phyloP scores from a whole-genome alignment of 2,329 filamentous ascomycete genomes.

The Capronia americana region DNA sequence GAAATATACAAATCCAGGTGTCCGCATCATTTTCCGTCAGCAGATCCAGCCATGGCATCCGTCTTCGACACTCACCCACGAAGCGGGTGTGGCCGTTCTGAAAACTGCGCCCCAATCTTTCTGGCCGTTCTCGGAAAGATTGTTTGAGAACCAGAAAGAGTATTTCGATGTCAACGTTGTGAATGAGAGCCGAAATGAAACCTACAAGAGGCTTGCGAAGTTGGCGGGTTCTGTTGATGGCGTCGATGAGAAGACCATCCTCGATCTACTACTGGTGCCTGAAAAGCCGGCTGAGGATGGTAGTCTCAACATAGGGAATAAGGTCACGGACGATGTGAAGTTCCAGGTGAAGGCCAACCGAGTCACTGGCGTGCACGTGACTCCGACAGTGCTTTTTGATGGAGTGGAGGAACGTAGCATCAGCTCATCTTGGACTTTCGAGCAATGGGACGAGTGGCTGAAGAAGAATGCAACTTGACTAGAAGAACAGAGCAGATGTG shows the following conservation, averaged over 20 bases:
- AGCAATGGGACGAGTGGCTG: slow-evolving; percentile 88
- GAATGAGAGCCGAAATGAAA: slow-evolving; percentile 81
- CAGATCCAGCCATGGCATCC: slow-evolving; percentile 97
- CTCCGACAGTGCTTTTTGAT: slow-evolving; percentile 87
- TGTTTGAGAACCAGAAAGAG: slow-evolving; percentile 72
- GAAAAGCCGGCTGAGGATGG: slow-evolving; percentile 72
- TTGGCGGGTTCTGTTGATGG: slow-evolving; percentile 72
- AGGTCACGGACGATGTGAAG: slow-evolving; percentile 84
- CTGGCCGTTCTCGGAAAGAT: slow-evolving; percentile 75
- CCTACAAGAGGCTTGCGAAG: slow-evolving; percentile 78
- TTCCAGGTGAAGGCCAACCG: slow-evolving; percentile 76
- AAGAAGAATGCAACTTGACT: slow-evolving; percentile 64
- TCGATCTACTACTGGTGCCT: slow-evolving; percentile 70
- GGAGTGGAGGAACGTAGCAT: slow-evolving; percentile 79
- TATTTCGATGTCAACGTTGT: slow-evolving; percentile 89
- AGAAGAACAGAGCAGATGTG: neutral
- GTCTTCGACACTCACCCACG: slow-evolving; percentile 72
- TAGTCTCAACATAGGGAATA: slow-evolving; percentile 77
- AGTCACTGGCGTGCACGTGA: slow-evolving; percentile 83
- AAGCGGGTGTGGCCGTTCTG: slow-evolving; percentile 83
- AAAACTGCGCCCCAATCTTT: slow-evolving; percentile 73
- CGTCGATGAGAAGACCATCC: slow-evolving; percentile 73
- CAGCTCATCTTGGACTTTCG: slow-evolving; percentile 75
- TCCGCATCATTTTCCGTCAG: slow-evolving; percentile 82
- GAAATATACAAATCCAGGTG: slow-evolving; percentile 62